phyloP scores from a whole-genome alignment of 2,329 filamentous ascomycete genomes.

The Myrmaecium sp. region DNA sequence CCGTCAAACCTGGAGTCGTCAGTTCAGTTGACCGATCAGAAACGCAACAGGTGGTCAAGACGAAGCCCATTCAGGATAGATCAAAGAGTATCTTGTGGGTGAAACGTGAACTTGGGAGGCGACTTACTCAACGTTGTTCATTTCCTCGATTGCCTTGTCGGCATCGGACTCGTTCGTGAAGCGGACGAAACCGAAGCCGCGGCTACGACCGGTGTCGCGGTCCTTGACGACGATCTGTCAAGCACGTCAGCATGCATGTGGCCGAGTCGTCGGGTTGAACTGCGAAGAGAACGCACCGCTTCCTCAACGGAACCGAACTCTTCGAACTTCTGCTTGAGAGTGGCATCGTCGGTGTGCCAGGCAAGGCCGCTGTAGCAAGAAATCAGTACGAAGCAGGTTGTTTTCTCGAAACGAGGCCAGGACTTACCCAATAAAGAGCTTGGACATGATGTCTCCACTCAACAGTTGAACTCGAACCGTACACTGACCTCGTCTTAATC shows the following conservation, averaged over 20 bases:
- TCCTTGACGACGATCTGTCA: conserved; percentile 89
- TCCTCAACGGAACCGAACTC: conserved; percentile 84
- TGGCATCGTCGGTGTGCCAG: conserved; percentile 90
- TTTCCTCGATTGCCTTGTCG: conserved; percentile 55
- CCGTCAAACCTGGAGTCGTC: conserved; percentile 62
- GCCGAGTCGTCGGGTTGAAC: conserved; percentile 8
- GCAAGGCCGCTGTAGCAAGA: conserved; percentile 61
- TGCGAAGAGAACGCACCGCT: conserved; percentile 54
- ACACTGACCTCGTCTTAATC: conserved; percentile 23
- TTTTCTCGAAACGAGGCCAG: conserved; percentile 5
- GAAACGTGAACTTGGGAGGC: no score
- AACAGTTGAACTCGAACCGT: conserved; percentile 11
- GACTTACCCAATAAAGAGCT: conserved; percentile 84
- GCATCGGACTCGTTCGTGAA: conserved; percentile 64
- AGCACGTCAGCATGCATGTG: no score
- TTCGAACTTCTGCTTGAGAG: conserved; percentile 79
- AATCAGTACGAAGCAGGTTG: conserved; percentile 3
- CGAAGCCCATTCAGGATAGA: background rate
- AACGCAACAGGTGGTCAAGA: background rate
- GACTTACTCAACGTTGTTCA: conserved; percentile 82
- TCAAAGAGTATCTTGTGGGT: no score
- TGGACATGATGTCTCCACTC: conserved; percentile 70
- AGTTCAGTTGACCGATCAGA: conserved; percentile 1
- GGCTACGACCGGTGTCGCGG: conserved; percentile 87
- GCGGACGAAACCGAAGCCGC: conserved; percentile 93